Evolutionary conservation across 2,329 filamentous ascomycete species (phyloP), one percentile per base, ranked within the genome.

Genomic region (Myotisia sp.): DNA sequence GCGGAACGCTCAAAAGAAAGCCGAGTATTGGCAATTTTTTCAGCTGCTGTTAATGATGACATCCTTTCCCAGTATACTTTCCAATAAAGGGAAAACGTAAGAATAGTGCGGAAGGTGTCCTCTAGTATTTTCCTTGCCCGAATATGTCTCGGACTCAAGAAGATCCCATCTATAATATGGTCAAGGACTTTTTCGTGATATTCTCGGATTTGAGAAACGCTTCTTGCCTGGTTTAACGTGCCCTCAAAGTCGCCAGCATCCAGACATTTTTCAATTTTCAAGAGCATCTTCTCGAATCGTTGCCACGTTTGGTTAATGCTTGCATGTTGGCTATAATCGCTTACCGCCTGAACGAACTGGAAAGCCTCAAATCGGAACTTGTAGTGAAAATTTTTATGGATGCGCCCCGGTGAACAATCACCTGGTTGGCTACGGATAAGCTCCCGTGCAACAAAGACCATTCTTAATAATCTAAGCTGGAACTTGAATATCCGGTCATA

Each of bases 401-500:
- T 50, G 48, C 27, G 47, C n/a, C 8, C 26, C 17, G 23, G 9
- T n/a, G 14, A 22, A n/a, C n/a, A n/a, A 19, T 12, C 10, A 6
- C 54, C 43, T 5, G 53, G 55, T 17, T 37, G 39, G 46, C 77
- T 70, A 14, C 67, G 68, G 42, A 72, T 72, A 5, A 84, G 63
- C 39, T 74, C 67, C 35, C 75, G 73, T 7, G 79, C 71, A 1
- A 86, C 75, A 40, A 79, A 86, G 3, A 84, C 63, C 71, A 94
- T 77, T 21, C 90, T 74, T 8, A 84, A 55, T 1, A 92, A 62
- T 3, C 82, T 74, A 3, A 95, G 63, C 1, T 94, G 61, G 10
- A 83, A 68, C 46, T 76, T 80, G 62, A 94, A 95, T 22, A 94
- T 69, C 29, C 68, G 67, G 52, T 95, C 90, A 48, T 94, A 95